Percentiles rank a stretch among this genome's conserved stretches.
These are phyloP conservation scores for Kregervanrija pseudodelftensis DNA, from an alignment of 805 yeast species.

Conservation along the genomic window DNA sequence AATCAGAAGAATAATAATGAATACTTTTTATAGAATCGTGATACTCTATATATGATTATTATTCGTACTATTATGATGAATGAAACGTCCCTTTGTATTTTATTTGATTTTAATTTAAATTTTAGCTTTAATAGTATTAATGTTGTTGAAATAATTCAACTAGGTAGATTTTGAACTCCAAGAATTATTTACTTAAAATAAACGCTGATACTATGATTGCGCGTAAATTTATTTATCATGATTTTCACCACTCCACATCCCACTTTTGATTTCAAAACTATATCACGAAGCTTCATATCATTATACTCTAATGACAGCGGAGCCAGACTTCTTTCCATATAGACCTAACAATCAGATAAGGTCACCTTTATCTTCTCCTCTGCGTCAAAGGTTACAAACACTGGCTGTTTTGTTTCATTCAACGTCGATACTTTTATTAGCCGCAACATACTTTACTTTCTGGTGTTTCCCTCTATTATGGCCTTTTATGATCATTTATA, in stretches of 20 bases:
- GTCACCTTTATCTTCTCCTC: conserved; percentile 55
- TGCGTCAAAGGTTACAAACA: conserved; percentile 55
- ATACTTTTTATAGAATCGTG: conserved; percentile 23
- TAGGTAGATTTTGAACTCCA: too few species aligned
- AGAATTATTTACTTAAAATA: too few species aligned
- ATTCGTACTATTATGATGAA: not conserved
- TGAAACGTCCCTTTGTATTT: not conserved
- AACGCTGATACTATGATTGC: too few species aligned
- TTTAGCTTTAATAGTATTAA: too few species aligned
- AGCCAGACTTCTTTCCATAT: conserved; percentile 2
- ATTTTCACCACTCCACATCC: too few species aligned
- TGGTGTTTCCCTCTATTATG: conserved; percentile 47
- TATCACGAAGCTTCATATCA: not conserved
- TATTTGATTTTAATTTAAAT: too few species aligned
- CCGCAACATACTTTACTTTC: conserved; percentile 44
- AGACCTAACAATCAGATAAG: conserved; percentile 30
- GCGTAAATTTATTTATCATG: too few species aligned
- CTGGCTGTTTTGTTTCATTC: conserved; percentile 67
- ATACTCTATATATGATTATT: too few species aligned
- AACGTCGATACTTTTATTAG: conserved; percentile 53
- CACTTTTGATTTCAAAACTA: too few species aligned
- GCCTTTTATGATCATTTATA: conserved; percentile 59
- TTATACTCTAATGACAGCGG: conserved; percentile 7
- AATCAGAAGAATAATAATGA: conserved; percentile 31
- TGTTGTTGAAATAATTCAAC: too few species aligned